Percentiles rank a stretch among this genome's conserved stretches.
Conservation (phyloP, 179 eudicot genomes). For the Heliamphora pulchella region DNA sequence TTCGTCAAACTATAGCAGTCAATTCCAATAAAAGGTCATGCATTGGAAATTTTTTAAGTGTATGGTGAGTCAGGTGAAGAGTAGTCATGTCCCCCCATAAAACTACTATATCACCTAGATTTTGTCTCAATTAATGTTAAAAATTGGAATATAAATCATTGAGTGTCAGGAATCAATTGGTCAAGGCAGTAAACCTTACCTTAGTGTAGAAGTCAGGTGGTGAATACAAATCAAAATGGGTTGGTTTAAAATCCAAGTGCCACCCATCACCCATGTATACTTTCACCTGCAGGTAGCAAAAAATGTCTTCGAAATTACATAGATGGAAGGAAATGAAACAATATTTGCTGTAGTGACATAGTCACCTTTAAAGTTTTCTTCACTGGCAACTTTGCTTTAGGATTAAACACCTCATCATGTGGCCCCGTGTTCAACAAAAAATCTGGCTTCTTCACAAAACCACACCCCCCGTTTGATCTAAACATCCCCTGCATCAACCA, state of each 20-base stretch:
- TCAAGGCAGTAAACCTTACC: conserved; percentile 36
- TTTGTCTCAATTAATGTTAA: background rate
- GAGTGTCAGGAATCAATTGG: background rate
- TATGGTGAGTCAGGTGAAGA: background rate
- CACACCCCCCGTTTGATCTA: conserved; percentile 83
- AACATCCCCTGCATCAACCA: conserved; percentile 97
- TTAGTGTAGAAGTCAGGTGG: conserved; percentile 82
- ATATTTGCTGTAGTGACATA: background rate
- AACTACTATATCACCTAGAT: background rate
- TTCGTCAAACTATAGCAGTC: too few species aligned
- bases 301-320: background rate
- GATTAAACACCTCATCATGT: conserved; percentile 48
- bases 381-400: conserved; percentile 37
- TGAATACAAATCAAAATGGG: conserved; percentile 73
- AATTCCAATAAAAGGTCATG: too few species aligned
- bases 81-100: background rate
- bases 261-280: conserved; percentile 92
- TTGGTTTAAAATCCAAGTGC: conserved; percentile 76
- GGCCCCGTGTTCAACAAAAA: conserved; percentile 39
- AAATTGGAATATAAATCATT: background rate
- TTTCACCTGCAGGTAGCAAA: conserved; percentile 46
- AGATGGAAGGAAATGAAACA: background rate
- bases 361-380: conserved; percentile 70
- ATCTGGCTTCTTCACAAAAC: conserved; percentile 80
- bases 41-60: background rate